These are phyloP conservation scores for Paracamarosporium sp. DNA, from an alignment of 2,329 filamentous ascomycete genomes.

Conservation along the genomic window DNA sequence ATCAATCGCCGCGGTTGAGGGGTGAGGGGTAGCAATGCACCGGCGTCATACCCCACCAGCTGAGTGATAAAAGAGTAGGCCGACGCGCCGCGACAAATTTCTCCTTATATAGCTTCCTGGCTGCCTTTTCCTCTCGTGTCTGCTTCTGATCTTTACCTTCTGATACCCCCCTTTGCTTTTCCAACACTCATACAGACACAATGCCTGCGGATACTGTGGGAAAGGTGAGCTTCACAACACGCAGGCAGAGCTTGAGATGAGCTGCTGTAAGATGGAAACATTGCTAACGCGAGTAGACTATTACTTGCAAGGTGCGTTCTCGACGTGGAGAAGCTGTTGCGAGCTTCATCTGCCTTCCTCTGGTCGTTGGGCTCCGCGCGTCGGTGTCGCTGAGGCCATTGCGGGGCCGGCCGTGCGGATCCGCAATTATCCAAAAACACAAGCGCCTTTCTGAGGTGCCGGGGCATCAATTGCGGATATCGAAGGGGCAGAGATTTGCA, in stretches of 20 bases:
- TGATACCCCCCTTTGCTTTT: slow-evolving; percentile 1
- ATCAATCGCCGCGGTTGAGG: slow-evolving; percentile 24
- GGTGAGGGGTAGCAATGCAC: slow-evolving; percentile 37
- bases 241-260: not conserved
- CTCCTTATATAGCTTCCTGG: slow-evolving; percentile 12
- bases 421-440: no score
- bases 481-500: slow-evolving; percentile 3
- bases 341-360: not conserved
- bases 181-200: slow-evolving; percentile 18
- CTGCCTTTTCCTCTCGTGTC: slow-evolving; percentile 7
- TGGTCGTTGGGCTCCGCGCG: slow-evolving; percentile 1
- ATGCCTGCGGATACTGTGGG: slow-evolving; percentile 64
- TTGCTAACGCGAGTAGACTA: slow-evolving; percentile 66
- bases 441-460: no score
- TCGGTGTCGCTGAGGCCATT: not conserved
- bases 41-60: slow-evolving; percentile 11
- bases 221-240: slow-evolving; percentile 52
- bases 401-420: slow-evolving; percentile 35
- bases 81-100: slow-evolving; percentile 25
- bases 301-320: slow-evolving; percentile 85
- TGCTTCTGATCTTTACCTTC: slow-evolving; percentile 11
- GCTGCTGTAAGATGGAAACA: slow-evolving; percentile 12
- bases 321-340: not conserved
- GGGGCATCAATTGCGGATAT: slow-evolving; percentile 8
- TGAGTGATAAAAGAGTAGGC: slow-evolving; percentile 31